Base-by-base conservation (phyloP, 108 stramenopile genomes). In the Nitzschia sp. region DNA sequence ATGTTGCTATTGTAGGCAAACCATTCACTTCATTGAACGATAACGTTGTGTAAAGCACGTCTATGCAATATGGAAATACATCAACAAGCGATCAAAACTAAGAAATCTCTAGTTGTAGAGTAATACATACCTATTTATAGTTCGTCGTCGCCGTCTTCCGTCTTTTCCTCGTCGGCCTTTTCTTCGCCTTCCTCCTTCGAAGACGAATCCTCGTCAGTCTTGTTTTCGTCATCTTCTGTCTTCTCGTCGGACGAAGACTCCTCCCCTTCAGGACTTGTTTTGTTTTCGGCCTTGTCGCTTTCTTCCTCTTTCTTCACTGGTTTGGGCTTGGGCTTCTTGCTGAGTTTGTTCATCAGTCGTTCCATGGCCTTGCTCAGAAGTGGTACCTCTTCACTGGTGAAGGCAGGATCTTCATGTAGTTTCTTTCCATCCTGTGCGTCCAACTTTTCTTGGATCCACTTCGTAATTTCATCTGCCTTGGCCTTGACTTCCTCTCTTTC, bases 311-410 rank as follows among this genome's bases (percentile, higher is more conserved):
- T 61, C 80, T 81, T 80, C 5, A 65, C 68, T 38, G 88, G 84
- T 50, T 85, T 88, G 16, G 92, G 95, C 53, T 88, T 93, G 28
- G 91, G 88, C 65, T 93, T 96, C 76, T 84, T 88, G 58, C 73
- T 86, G 54, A 96, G 78, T 53, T 76, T 84, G 17, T 64, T 32
- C 19, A 92, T 76, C 35, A 93, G 57, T 17, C 76, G 58, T 52
- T 94, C 88, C 36, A 91, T 64, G 48, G 80, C 60, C 72, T 93
- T 93, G 19, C 83, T 89, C 66, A 88, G 84, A 11, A 71, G 58
- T 1, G 85, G 82, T 57, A 97, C 81, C 54, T 97, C 95, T 31
- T 75, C 73, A 66, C 88, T 89, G 3, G 77, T 72, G 68, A 95
- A 96, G 17, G 87, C 90, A 8, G 95, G 95, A 36, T 91, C 89